Evolutionary conservation across 169 alveolate species (phyloP), one percentile per base, ranked within the genome.

Genomic region (Plasmodium cynomolgi): DNA sequence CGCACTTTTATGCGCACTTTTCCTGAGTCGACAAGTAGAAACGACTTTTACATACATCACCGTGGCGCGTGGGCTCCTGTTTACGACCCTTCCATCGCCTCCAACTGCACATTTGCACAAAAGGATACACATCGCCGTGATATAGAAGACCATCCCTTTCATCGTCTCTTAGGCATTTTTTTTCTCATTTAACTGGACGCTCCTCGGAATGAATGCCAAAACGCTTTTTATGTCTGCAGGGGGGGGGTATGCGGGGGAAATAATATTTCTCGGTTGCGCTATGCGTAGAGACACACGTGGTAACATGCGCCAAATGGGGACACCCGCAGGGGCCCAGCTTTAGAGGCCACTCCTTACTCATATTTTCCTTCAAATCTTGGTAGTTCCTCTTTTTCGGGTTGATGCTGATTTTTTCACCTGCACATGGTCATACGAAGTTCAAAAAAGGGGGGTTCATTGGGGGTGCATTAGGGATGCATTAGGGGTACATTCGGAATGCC

Each of bases 301-400:
- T 17, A 6, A 44, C 56, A 11, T 75, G 56, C n/a, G 15, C 15
- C 6, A 2, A 75, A 50, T 15, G 1, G 62, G 62, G 23, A 3
- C 62, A 15, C 8, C 62, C 23, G 8, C 62, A 1, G 20, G 62
- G 62, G 62, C 9, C 62, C 26, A 50, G 8, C 5, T 44, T 80
- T 80, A 7, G 11, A 17, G n/a, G 37, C 34, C 80, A 44, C 68
- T 74, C 56, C 79, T 47, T 74, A 85, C 93, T 85, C 79, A 37
- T 85, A 75, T 85, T 85, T 74, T 85, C 93, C 41, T 74, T 74
- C 68, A 85, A 85, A 4, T 85, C 93, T 54, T 85, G 81, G 62
- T 85, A 85, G 41, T 85, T 85, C 20, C 93, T 74, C 93, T 85
- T 85, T 85, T 85, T 85, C 77, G 84, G 84, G 41, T 85, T 85